phyloP scores from a whole-genome alignment of 139 green algal genomes.

The Chlamydomonas applanata region DNA sequence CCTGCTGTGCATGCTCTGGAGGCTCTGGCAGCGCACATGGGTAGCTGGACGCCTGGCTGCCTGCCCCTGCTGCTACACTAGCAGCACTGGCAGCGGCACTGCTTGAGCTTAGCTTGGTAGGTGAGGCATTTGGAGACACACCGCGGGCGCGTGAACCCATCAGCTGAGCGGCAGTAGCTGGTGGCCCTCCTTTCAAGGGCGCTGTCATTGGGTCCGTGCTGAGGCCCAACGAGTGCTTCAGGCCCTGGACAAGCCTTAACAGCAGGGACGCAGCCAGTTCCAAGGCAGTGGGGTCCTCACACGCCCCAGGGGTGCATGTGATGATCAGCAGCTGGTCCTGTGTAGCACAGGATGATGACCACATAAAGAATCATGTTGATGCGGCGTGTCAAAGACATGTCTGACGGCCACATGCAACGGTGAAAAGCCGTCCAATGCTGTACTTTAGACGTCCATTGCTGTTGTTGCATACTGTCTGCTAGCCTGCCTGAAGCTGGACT shows the following conservation, averaged over 20 bases:
- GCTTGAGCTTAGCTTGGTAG: neutral
- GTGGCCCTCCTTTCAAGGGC: neutral
- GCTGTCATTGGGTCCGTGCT: constrained; percentile 14
- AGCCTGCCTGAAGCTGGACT: too few relatives aligned
- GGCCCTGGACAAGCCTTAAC: constrained; percentile 24
- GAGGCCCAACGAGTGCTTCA: constrained; percentile 34
- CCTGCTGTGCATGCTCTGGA: neutral
- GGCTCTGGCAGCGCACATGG: neutral
- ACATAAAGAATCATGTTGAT: too few relatives aligned
- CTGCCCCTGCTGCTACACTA: constrained; percentile 2
- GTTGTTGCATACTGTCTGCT: too few relatives aligned
- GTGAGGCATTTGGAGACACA: too few relatives aligned
- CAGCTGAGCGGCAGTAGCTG: neutral
- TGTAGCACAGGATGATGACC: neutral
- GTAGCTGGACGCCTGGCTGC: neutral
- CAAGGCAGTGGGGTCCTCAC: neutral
- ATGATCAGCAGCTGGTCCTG: constrained; percentile 31
- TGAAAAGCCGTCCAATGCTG: too few relatives aligned
- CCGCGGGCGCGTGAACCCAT: too few relatives aligned
- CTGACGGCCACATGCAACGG: too few relatives aligned
- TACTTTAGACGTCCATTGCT: too few relatives aligned
- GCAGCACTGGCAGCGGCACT: constrained; percentile 21
- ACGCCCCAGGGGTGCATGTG: constrained; percentile 9
- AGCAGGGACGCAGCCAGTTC: constrained; percentile 25
- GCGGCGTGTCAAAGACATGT: too few relatives aligned